Conservation (phyloP, 768 basidiomycete species). For the Suillus decipiens region DNA sequence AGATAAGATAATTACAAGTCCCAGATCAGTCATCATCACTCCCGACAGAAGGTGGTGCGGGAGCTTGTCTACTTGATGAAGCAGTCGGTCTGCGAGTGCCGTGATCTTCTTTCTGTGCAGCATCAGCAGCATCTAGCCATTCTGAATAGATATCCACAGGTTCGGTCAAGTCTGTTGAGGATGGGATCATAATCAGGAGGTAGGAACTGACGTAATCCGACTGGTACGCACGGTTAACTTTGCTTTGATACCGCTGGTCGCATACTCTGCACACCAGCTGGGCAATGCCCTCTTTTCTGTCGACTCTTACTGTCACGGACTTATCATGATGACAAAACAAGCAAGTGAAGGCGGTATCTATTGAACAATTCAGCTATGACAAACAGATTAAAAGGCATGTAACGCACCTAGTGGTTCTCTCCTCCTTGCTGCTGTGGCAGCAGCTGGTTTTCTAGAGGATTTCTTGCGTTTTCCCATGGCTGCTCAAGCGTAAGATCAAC, state of each 20-base stretch:
- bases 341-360: conserved; percentile 85
- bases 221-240: conserved; percentile 72
- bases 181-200: conserved; percentile 17
- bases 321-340: conserved; percentile 90
- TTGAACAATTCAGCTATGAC: conserved; percentile 9
- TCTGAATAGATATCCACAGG: conserved; percentile 89
- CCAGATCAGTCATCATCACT: conserved; percentile 53
- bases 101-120: conserved; percentile 67
- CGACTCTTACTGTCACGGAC: conserved; percentile 81
- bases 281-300: conserved; percentile 83
- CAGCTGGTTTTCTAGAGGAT: conserved; percentile 78
- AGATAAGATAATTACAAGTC: conserved; percentile 11
- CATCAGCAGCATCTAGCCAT: conserved; percentile 89
- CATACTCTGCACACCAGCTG: conserved; percentile 82
- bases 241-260: conserved; percentile 85
- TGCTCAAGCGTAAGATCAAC: conserved; percentile 12
- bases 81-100: conserved; percentile 50
- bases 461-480: conserved; percentile 91
- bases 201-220: background rate
- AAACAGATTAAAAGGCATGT: conserved; percentile 2
- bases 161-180: conserved; percentile 72
- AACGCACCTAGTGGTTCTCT: conserved; percentile 70
- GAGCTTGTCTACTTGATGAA: conserved; percentile 50
- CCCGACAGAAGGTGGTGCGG: conserved; percentile 37
- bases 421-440: conserved; percentile 59